A percentile compares a stretch with the other conserved stretches of the same genome.
These are phyloP conservation scores for Petasospora rhodanensis DNA, from an alignment of 1,139 yeast genomes.

Conservation along the genomic window DNA sequence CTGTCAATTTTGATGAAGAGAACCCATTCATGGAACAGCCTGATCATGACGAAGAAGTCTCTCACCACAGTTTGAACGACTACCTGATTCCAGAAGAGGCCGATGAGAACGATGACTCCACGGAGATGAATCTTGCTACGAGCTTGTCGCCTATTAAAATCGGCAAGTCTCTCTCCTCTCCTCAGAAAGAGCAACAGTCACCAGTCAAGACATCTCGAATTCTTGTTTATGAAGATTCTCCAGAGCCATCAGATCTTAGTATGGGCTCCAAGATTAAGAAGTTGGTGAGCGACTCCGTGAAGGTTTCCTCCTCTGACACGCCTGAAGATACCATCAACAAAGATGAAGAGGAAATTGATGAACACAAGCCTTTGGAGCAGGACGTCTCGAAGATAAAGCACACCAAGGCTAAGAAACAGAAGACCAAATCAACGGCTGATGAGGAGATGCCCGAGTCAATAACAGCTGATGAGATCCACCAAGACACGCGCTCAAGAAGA, in stretches of 20 bases:
- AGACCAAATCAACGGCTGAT: conserved; percentile 29
- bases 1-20: conserved; percentile 9
- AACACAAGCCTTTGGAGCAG: conserved; percentile 18
- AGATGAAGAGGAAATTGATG: conserved; percentile 7
- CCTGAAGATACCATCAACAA: conserved; percentile 18
- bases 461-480: conserved; percentile 15
- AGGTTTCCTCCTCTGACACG: too few relatives aligned
- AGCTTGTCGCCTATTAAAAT: conserved; percentile 23
- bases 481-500: conserved; percentile 32
- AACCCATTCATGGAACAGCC: conserved; percentile 13
- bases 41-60: conserved; percentile 2
- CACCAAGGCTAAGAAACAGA: conserved; percentile 27
- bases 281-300: too few relatives aligned
- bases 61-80: conserved; percentile 6
- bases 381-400: conserved; percentile 22
- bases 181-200: conserved; percentile 11
- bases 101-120: conserved; percentile 6
- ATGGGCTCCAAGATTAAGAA: conserved; percentile 14
- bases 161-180: conserved; percentile 15
- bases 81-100: conserved; percentile 11
- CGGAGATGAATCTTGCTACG: conserved; percentile 15
- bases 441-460: conserved; percentile 34
- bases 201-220: conserved; percentile 10
- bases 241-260: conserved; percentile 21
- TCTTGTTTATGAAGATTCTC: conserved; percentile 21